These are phyloP conservation scores for Castanospermum australe DNA, from an alignment of 306 rosid genomes.

Conservation along the genomic window DNA sequence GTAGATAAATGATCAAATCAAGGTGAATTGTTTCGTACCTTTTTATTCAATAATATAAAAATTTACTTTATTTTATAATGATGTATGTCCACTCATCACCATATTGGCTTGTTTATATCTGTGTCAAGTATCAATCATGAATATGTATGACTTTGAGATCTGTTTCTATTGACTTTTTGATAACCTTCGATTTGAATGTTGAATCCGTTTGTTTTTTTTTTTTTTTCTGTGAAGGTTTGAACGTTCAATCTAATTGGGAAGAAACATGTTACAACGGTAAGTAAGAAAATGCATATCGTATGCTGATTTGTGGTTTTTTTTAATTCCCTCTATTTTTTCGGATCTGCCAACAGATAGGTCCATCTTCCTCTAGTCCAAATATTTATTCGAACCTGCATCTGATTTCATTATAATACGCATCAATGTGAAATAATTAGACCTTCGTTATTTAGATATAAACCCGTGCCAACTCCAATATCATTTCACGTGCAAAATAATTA, in stretches of 20 bases:
- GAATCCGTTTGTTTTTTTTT: too few species aligned
- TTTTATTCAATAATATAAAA: background rate
- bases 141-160: slow-evolving; percentile 27
- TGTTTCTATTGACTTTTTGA: slow-evolving; percentile 2
- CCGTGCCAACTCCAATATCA: background rate
- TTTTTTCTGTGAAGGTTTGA: too few species aligned
- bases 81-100: background rate
- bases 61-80: background rate
- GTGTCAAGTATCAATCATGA: slow-evolving; percentile 7
- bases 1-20: too few species aligned
- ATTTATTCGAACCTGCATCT: background rate
- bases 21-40: too few species aligned
- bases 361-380: background rate
- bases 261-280: slow-evolving; percentile 11
- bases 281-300: background rate
- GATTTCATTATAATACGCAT: background rate
- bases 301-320: background rate
- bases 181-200: slow-evolving; percentile 26
- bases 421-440: background rate
- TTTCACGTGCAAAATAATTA: too few species aligned
- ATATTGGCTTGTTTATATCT: slow-evolving; percentile 8
- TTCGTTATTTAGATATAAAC: background rate
- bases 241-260: slow-evolving; percentile 6
- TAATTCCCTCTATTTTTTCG: background rate
- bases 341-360: background rate